Conservation (phyloP, 2,329 filamentous ascomycete species). For the Westerdykella sp. region DNA sequence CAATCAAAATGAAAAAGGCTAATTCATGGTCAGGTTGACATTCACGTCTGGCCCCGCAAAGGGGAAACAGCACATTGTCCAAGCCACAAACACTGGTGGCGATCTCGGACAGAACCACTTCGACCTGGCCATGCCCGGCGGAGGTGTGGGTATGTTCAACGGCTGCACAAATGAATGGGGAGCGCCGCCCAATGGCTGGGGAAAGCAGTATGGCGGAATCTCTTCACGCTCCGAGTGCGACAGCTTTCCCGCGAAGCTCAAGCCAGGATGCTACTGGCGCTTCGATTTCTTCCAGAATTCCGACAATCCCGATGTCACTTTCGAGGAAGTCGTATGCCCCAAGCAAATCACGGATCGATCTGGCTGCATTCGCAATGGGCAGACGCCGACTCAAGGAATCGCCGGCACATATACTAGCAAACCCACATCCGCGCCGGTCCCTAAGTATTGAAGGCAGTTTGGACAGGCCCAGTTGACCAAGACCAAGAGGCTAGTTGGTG, state of each 20-base stretch:
- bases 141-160: slow-evolving; percentile 33
- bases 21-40: slow-evolving; percentile 38
- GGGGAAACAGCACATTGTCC: slow-evolving; percentile 59
- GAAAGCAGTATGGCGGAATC: slow-evolving; percentile 31
- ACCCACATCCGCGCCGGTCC: too few species aligned
- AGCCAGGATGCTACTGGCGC: slow-evolving; percentile 33
- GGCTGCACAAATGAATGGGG: slow-evolving; percentile 30
- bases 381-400: slow-evolving; percentile 10
- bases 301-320: slow-evolving; percentile 30
- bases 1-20: not conserved
- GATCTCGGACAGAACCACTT: slow-evolving; percentile 35
- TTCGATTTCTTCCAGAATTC: slow-evolving; percentile 34
- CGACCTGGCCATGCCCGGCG: slow-evolving; percentile 35
- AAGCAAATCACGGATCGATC: slow-evolving; percentile 25
- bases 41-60: slow-evolving; percentile 51
- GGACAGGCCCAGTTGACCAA: too few species aligned
- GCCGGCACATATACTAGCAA: too few species aligned
- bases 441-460: too few species aligned
- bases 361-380: slow-evolving; percentile 21
- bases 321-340: slow-evolving; percentile 32
- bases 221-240: slow-evolving; percentile 28
- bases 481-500: too few species aligned
- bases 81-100: slow-evolving; percentile 55
- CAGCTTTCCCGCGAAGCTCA: slow-evolving; percentile 29
- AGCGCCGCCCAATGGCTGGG: slow-evolving; percentile 30